Conservation (phyloP, 2,329 filamentous ascomycete species). For the Lachnellula occidentalis region DNA sequence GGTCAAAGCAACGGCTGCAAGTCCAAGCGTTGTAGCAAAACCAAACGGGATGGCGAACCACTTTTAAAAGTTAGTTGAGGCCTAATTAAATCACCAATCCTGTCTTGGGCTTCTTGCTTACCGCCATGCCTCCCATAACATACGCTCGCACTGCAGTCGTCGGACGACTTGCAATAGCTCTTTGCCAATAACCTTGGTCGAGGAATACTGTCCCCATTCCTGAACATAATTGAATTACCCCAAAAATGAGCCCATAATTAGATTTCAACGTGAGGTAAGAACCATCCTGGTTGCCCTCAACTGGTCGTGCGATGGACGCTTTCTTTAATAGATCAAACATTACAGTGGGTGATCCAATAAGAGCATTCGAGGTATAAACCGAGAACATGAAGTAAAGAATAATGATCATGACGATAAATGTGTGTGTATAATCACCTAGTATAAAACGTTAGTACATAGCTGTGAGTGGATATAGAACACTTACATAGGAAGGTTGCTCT, state of each 20-base stretch:
- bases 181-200: slow-evolving; percentile 23
- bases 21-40: slow-evolving; percentile 46
- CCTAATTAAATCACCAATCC: slow-evolving; percentile 8
- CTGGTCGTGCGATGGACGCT: slow-evolving; percentile 39
- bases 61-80: slow-evolving; percentile 27
- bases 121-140: slow-evolving; percentile 38
- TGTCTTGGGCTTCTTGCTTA: too few species aligned
- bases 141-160: slow-evolving; percentile 47
- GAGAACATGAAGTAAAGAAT: slow-evolving; percentile 44
- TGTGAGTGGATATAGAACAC: background rate
- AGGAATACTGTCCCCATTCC: slow-evolving; percentile 8
- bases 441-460: background rate
- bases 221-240: slow-evolving; percentile 6
- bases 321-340: slow-evolving; percentile 46
- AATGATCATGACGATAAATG: slow-evolving; percentile 48
- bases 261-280: slow-evolving; percentile 53
- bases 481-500: slow-evolving; percentile 32
- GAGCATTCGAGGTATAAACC: slow-evolving; percentile 38
- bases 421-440: slow-evolving; percentile 26
- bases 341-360: slow-evolving; percentile 42
- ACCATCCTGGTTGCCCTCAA: slow-evolving; percentile 46
- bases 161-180: slow-evolving; percentile 44
- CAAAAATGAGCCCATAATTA: slow-evolving; percentile 32
- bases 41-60: slow-evolving; percentile 51
- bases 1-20: slow-evolving; percentile 43